phyloP scores from a whole-genome alignment of 2,329 filamentous ascomycete species.

The Fusarium falciforme region DNA sequence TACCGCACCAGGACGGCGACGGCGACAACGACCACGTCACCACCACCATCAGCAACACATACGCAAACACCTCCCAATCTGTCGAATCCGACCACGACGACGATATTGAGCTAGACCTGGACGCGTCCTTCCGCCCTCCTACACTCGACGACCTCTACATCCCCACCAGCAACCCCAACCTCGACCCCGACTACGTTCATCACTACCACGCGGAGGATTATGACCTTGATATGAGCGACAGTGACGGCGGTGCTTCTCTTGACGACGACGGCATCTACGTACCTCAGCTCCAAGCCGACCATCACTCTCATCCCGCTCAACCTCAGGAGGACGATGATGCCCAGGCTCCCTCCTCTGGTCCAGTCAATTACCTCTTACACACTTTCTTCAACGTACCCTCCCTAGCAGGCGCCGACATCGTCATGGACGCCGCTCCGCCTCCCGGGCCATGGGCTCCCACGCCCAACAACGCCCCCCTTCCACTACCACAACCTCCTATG shows the following conservation, averaged over 20 bases:
- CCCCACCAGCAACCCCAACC: conserved; percentile 14
- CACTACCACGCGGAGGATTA: conserved; percentile 37
- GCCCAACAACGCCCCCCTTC: neutral
- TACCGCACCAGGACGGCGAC: conserved; percentile 12
- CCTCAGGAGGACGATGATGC: conserved; percentile 25
- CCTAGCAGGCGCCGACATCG: conserved; percentile 8
- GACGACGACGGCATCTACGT: conserved; percentile 23
- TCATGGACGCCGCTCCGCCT: conserved; percentile 34
- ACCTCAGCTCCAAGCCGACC: conserved; percentile 11
- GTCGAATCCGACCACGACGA: conserved; percentile 5
- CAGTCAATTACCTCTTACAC: conserved; percentile 30
- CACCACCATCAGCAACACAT: neutral
- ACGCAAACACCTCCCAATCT: conserved; percentile 13
- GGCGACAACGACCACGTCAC: neutral
- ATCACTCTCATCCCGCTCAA: conserved; percentile 11
- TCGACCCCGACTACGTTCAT: conserved; percentile 17
- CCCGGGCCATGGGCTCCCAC: conserved; percentile 24
- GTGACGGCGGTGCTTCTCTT: conserved; percentile 48
- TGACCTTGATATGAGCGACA: conserved; percentile 51
- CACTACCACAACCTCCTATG: neutral
- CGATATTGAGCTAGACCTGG: conserved; percentile 16
- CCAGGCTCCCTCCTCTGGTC: conserved; percentile 7
- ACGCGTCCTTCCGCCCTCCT: conserved; percentile 13
- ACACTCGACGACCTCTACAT: conserved; percentile 11
- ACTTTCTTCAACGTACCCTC: conserved; percentile 14